Percentiles rank a stretch among this genome's conserved stretches.
Evolutionary conservation across 306 rosid species (phyloP).

Genomic region (Oxytropis ochrocephala): DNA sequence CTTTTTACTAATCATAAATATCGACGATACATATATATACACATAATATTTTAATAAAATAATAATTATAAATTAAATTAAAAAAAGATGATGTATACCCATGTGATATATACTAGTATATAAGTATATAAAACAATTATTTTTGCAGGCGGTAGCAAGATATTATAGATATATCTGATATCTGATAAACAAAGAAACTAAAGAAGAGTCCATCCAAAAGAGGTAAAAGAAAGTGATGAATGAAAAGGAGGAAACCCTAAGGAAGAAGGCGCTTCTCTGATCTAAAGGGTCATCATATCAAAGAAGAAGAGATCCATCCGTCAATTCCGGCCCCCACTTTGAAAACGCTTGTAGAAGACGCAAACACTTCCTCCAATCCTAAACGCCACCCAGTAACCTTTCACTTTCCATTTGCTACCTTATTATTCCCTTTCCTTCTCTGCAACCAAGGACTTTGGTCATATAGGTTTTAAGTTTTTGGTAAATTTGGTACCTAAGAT

Average conservation of each 20-base stretch:
- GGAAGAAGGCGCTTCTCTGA: neutral
- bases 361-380: conserved; percentile 21
- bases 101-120: too few species aligned
- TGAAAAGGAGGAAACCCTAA: conserved; percentile 1
- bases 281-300: neutral
- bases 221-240: neutral
- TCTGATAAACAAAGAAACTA: neutral
- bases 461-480: conserved; percentile 42
- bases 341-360: conserved; percentile 52
- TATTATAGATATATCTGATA: neutral
- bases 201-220: conserved; percentile 3
- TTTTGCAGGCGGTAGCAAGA: neutral
- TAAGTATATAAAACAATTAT: too few species aligned
- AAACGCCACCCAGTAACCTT: conserved; percentile 23
- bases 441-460: conserved; percentile 32
- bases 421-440: conserved; percentile 38
- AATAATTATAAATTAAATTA: too few species aligned
- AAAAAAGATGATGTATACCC: too few species aligned
- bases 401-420: neutral
- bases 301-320: conserved; percentile 1
- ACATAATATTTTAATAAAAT: too few species aligned
- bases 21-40: too few species aligned
- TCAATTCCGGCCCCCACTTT: conserved; percentile 50
- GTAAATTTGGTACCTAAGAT: conserved; percentile 61
- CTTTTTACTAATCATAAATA: too few species aligned